phyloP scores from a whole-genome alignment of 345 rosid genomes.

The Cardamine chenopodiifolia region DNA sequence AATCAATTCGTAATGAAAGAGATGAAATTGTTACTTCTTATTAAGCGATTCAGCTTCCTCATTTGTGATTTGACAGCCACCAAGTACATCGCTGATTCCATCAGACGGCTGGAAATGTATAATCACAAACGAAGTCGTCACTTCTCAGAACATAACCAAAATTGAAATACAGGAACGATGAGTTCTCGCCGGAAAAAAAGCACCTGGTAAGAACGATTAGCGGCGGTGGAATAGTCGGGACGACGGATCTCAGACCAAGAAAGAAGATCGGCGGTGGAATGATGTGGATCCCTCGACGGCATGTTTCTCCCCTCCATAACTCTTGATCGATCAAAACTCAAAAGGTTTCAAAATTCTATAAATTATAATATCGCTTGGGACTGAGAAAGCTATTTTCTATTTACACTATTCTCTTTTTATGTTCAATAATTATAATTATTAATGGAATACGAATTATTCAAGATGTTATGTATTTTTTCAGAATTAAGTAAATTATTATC shows the following conservation, averaged over 20 bases:
- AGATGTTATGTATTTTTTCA: too few relatives aligned
- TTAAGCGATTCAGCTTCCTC: constrained; percentile 62
- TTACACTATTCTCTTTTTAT: neutral
- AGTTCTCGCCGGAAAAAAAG: constrained; percentile 7
- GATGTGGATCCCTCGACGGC: constrained; percentile 73
- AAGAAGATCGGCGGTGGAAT: constrained; percentile 85
- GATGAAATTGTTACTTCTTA: constrained; percentile 55
- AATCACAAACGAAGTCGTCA: neutral
- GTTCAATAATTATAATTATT: too few relatives aligned
- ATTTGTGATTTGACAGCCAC: constrained; percentile 68
- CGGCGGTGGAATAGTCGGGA: constrained; percentile 39
- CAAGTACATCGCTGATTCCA: constrained; percentile 61
- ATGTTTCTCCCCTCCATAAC: constrained; percentile 65
- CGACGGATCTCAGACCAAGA: constrained; percentile 71
- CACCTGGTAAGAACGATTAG: constrained; percentile 48
- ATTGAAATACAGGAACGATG: neutral
- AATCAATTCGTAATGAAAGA: neutral
- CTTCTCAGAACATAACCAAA: neutral
- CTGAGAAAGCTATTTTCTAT: neutral
- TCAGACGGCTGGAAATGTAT: constrained; percentile 56
- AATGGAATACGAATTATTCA: too few relatives aligned
- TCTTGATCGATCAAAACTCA: neutral
- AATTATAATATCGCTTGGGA: constrained; percentile 6
- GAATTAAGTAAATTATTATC: too few relatives aligned
- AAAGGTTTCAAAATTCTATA: constrained; percentile 6